These are phyloP conservation scores for Wickerhamomyces subpelliculosus DNA, from an alignment of 805 yeast genomes.

Conservation along the genomic window DNA sequence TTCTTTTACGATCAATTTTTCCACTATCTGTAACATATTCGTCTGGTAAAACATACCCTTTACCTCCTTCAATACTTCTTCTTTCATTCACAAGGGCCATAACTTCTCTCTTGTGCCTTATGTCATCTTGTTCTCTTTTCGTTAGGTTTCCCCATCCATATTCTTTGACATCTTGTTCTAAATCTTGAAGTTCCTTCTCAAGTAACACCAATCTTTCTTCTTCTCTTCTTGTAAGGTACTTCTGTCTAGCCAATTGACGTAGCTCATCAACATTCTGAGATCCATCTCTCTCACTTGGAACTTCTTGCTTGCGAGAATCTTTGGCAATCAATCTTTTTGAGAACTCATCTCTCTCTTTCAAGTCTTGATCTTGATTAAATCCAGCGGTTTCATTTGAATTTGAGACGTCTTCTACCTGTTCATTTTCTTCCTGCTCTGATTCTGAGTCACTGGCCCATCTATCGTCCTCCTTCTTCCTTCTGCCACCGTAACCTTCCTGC, in stretches of 20 bases:
- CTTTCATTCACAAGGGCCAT: slow-evolving; percentile 35
- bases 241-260: slow-evolving; percentile 41
- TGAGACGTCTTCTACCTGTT: slow-evolving; percentile 34
- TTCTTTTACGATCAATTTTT: slow-evolving; percentile 45
- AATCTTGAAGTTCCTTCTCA: slow-evolving; percentile 38
- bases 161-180: slow-evolving; percentile 41
- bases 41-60: slow-evolving; percentile 47
- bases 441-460: slow-evolving; percentile 18
- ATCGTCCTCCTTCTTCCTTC: slow-evolving; percentile 9
- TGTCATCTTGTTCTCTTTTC: slow-evolving; percentile 42
- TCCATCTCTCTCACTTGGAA: slow-evolving; percentile 1
- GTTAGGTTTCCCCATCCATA: slow-evolving; percentile 52
- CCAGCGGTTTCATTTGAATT: slow-evolving; percentile 23
- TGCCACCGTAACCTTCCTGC: neutral
- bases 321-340: slow-evolving; percentile 15
- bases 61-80: slow-evolving; percentile 24
- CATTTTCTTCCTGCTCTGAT: slow-evolving; percentile 8
- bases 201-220: slow-evolving; percentile 36
- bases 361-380: too few relatives aligned
- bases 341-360: slow-evolving; percentile 24
- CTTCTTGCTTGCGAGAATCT: neutral
- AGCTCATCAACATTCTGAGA: slow-evolving; percentile 26
- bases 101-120: slow-evolving; percentile 43
- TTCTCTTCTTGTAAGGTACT: slow-evolving; percentile 42
- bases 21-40: slow-evolving; percentile 49